Base-by-base conservation (phyloP, 1,284 basidiomycete genomes). In the Somion occarium region DNA sequence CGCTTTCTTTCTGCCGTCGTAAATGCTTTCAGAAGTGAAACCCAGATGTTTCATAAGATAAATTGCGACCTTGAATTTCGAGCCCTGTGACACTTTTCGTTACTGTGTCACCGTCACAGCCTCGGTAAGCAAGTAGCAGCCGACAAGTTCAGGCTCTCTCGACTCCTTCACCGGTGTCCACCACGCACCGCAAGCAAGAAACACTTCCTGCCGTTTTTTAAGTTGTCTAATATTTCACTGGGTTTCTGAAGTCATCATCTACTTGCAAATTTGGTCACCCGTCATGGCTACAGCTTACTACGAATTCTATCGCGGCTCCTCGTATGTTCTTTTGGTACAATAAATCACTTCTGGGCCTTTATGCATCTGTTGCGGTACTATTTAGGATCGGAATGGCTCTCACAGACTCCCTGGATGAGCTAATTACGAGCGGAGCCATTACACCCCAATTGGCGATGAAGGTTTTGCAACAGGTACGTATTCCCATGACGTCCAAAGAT, bases 391-490 rank as follows among this genome's bases (percentile, higher is more conserved):
- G 96, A 39, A 93, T 95, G 78, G 93, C 96, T 44, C 80, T 99
- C 51, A 98, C 96, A n/a, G 96, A 99, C 75, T 94, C 96, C 57
- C 83, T 99, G 61, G 96, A 99, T 73, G 96, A 99, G 73, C 83
- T 99, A 55, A 99, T 99, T 64, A 97, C 95, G 48, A 92, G 89
- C 60, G 96, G 96, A 1, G 88, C 93, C 53, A 98, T 99, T 61
- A 97, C 95, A 19, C 96, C 97, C 1, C 95, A 99, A 71, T 72
- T 99, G 56, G 96, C 96, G 12, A 94, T 98, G 90, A 91, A 96
- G 67, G 93, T 98, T 5, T 72, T 99, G 52, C 91, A 91, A 67
- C 93, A 97, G 88, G 94, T 96, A 56, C 46, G 78, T 67, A 23
- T 7, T n/a, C 20, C 22, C n/a, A 20, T 12, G 11, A 18, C 3